Percentiles rank a stretch among this genome's conserved stretches.
Evolutionary conservation across 805 yeast genomes (phyloP).

Genomic region (Lipomyces sp.): DNA sequence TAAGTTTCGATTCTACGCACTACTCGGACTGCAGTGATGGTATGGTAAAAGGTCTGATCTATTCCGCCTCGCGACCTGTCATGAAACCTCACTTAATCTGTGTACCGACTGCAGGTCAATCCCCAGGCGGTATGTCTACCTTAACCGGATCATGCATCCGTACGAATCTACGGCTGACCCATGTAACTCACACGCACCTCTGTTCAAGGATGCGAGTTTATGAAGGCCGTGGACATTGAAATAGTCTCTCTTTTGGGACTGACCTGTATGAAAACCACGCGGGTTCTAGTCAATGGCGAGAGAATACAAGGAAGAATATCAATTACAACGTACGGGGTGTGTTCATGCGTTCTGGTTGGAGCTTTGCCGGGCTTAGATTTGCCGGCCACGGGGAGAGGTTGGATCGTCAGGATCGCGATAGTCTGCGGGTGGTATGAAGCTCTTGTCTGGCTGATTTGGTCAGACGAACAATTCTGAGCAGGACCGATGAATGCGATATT

Average conservation of each 20-base stretch:
- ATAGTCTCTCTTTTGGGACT: conserved; percentile 19
- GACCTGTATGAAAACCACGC: conserved; percentile 8
- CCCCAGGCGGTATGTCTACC: background rate
- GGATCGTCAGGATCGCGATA: too few relatives aligned
- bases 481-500: background rate
- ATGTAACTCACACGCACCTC: background rate
- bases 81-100: background rate
- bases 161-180: background rate
- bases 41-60: conserved; percentile 33
- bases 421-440: background rate
- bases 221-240: background rate
- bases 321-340: background rate
- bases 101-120: background rate
- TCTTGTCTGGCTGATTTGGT: background rate
- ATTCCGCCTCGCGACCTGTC: background rate
- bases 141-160: background rate
- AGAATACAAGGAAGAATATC: conserved; percentile 17
- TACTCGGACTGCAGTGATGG: conserved; percentile 19
- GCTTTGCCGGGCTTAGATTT: background rate
- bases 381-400: background rate
- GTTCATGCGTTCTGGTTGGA: background rate
- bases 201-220: background rate
- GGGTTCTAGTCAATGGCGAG: conserved; percentile 29
- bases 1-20: background rate
- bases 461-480: background rate